Evolutionary conservation across 805 yeast species (phyloP), one percentile per base, ranked within the genome.

Genomic region (Debaryomyces prosopidis): DNA sequence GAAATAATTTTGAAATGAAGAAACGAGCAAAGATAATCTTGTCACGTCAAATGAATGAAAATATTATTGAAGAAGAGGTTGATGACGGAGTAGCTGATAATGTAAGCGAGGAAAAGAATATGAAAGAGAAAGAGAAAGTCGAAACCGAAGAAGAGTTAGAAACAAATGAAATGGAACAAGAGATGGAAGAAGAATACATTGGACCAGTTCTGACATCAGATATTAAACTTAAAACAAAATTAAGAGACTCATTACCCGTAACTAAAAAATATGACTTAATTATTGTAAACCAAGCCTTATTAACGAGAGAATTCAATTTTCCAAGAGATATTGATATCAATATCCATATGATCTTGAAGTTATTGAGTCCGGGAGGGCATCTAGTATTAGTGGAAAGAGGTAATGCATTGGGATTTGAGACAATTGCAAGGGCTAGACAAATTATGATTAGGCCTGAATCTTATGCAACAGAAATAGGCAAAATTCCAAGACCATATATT

Each of bases 401-500:
- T 2, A 87, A 86, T 45, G 89, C 97, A 0, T 59, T 83, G 27
- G 98, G 98, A 0, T 89, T 89, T 59, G 99, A 94, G 65, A 75
- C 82, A 2, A 77, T 90, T 46, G 95, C 96, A 0, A 74, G 97
- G 43, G 97, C 97, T 4, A 76, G 99, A 57, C 97, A 92, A 62
- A 68, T 89, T 3, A 81, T 89, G 79, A 69, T 92, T n/a, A 80
- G 98, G 53, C 97, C 97, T 0, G 96, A 86, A 54, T 77, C 80
- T 5, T 73, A 73, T 53, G 72, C 65, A 5, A 64, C 66, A 10
- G 86, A 82, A 51, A 59, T 66, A 33, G 85, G 85, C 0, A 84
- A 84, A 56, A 75, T 82, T 27, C 90, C 94, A 27, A 71, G 90
- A 54, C 86, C 88, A 1, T 87, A 83, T 65, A 70, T 76, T 33